Evolutionary conservation across 225 moss, liverwort and hornwort genomes (phyloP).

Genomic region (Rhytidiadelphus loreus): DNA sequence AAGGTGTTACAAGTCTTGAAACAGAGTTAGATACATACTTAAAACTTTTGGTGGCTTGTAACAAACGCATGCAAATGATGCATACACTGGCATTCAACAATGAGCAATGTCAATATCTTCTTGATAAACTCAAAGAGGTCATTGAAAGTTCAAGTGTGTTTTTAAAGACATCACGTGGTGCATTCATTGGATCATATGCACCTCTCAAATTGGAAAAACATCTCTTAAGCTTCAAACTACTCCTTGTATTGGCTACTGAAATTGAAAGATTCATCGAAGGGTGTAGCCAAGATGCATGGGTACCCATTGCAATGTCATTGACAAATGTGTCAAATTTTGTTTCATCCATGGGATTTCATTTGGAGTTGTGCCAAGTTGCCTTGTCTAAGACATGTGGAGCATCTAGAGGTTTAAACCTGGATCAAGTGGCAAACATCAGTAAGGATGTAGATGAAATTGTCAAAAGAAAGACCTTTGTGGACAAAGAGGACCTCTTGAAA

Average conservation of each 20-base stretch:
- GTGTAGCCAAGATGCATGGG: background rate
- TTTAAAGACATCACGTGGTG: background rate
- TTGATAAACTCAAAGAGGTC: background rate
- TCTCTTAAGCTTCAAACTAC: background rate
- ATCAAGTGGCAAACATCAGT: background rate
- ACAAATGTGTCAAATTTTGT: background rate
- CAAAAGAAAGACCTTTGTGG: background rate
- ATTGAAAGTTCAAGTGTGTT: background rate
- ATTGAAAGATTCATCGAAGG: background rate
- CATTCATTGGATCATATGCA: background rate
- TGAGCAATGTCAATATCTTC: background rate
- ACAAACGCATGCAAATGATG: background rate
- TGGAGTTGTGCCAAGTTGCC: background rate
- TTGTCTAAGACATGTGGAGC: background rate
- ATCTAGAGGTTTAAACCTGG: background rate
- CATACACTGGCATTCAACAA: background rate
- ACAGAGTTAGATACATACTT: background rate
- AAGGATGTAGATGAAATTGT: background rate
- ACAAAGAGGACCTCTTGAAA: background rate
- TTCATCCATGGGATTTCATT: background rate
- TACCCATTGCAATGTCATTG: background rate
- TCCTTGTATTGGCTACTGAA: background rate
- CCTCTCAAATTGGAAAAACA: fast-evolving
- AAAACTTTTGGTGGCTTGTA: background rate
- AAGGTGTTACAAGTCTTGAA: background rate